These are phyloP conservation scores for Lentinula boryana DNA, from an alignment of 768 basidiomycete species.

Conservation along the genomic window DNA sequence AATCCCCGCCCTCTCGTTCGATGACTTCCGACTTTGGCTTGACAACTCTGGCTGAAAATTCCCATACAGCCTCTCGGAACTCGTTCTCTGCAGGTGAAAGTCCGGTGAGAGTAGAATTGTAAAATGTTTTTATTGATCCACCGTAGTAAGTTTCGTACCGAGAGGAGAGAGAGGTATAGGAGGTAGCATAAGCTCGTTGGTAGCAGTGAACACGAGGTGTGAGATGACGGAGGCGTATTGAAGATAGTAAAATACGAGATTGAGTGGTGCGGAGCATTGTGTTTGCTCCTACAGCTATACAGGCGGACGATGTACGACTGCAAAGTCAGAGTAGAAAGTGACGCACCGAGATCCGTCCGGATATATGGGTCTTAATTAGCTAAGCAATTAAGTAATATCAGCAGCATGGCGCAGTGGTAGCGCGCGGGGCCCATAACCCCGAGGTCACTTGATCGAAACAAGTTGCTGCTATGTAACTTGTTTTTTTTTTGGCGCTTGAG, in stretches of 20 bases:
- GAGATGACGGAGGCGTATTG: too few relatives aligned
- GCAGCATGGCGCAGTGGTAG: constrained; percentile 57
- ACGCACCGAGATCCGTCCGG: not conserved
- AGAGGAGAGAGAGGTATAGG: not conserved
- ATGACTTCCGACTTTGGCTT: constrained; percentile 83
- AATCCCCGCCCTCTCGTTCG: constrained; percentile 70
- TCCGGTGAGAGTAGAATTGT: not conserved
- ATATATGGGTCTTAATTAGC: too few relatives aligned
- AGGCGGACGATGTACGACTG: not conserved
- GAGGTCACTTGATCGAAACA: constrained; percentile 63
- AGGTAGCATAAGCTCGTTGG: not conserved
- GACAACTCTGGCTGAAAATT: constrained; percentile 80
- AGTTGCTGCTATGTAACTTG: constrained; percentile 44
- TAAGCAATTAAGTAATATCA: constrained; percentile 6
- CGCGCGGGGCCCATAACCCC: constrained; percentile 57
- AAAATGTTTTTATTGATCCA: not conserved
- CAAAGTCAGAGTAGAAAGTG: not conserved
- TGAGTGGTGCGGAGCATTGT: not conserved
- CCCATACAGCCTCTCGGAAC: constrained; percentile 76
- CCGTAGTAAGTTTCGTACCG: not conserved
- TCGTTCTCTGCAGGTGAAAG: constrained; percentile 21
- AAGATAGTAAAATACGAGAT: not conserved
- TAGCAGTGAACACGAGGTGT: too few relatives aligned
- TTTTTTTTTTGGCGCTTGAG: too few relatives aligned
- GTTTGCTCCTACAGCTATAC: too few relatives aligned